Conservation (phyloP, 352 stramenopile species). For the Chrysophaeum taylorii region DNA sequence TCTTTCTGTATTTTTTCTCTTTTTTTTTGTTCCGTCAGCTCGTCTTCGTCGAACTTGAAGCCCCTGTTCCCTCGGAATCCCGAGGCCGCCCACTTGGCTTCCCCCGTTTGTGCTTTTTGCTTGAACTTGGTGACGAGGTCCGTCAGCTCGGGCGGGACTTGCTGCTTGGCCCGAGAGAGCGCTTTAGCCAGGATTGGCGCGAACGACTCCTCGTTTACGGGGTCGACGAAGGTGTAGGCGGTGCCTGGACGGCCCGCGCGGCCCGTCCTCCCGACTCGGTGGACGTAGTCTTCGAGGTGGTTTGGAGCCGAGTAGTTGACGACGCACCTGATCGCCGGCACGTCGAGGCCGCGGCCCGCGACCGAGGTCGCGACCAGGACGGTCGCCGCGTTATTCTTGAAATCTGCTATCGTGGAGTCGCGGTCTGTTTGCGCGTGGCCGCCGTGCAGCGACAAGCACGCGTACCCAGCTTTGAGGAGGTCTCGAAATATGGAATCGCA, state of each 20-base stretch:
- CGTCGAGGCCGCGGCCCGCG: slow-evolving; percentile 91
- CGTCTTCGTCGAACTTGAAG: slow-evolving; percentile 93
- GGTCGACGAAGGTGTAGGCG: slow-evolving; percentile 98
- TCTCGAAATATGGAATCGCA: slow-evolving; percentile 93
- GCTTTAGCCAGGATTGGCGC: slow-evolving; percentile 92
- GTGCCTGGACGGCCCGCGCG: slow-evolving; percentile 86
- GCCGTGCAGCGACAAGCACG: slow-evolving; percentile 88
- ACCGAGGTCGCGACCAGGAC: slow-evolving; percentile 80
- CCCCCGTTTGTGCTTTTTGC: slow-evolving; percentile 83
- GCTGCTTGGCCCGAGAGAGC: slow-evolving; percentile 59
- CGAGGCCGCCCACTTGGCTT: slow-evolving; percentile 85
- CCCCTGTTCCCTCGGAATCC: slow-evolving; percentile 96
- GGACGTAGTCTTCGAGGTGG: slow-evolving; percentile 98
- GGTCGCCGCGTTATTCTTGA: slow-evolving; percentile 70
- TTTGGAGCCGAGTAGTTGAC: slow-evolving; percentile 99
- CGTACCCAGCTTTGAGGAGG: slow-evolving; percentile 87
- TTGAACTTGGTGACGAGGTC: slow-evolving; percentile 86
- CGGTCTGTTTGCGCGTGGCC: slow-evolving; percentile 98
- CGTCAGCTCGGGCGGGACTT: slow-evolving; percentile 66
- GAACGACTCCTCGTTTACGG: slow-evolving; percentile 91
- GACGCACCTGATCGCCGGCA: slow-evolving; percentile 92
- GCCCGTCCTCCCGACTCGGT: slow-evolving; percentile 91
- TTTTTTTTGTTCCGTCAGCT: slow-evolving; percentile 81
- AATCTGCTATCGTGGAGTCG: slow-evolving; percentile 96
- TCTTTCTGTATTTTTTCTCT: not conserved